Conservation (phyloP, 495 filamentous ascomycete species). For the Aspergillus nanangensis region DNA sequence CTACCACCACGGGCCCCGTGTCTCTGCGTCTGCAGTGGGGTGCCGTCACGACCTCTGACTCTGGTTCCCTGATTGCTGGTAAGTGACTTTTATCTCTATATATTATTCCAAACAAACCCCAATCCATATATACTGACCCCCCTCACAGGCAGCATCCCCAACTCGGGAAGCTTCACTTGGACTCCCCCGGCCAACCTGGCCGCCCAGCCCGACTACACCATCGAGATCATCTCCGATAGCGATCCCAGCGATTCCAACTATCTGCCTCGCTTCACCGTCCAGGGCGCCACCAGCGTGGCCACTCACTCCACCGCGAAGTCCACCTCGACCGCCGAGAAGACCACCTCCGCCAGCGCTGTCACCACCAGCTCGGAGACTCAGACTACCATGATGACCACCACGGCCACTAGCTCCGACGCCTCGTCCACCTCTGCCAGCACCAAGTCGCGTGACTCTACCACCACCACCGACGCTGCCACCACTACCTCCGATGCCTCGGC, state of each 20-base stretch:
- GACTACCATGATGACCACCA: constrained; percentile 12
- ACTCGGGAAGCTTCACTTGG: constrained; percentile 57
- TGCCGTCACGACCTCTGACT: constrained; percentile 32
- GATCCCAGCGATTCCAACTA: constrained; percentile 49
- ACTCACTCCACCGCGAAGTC: constrained; percentile 27
- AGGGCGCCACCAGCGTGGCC: constrained; percentile 40
- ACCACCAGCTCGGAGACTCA: constrained; percentile 12
- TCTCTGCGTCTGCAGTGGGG: constrained; percentile 52
- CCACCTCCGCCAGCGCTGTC: constrained; percentile 35
- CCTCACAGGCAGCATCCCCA: constrained; percentile 43
- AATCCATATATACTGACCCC: constrained; percentile 12
- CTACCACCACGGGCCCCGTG: constrained; percentile 48
- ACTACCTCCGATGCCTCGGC: constrained; percentile 26
- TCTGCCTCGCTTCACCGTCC: constrained; percentile 52
- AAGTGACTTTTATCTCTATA: constrained; percentile 20
- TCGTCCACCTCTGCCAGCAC: constrained; percentile 11
- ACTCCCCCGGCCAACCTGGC: constrained; percentile 37
- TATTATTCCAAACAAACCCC: neutral
- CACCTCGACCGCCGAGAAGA: constrained; percentile 38
- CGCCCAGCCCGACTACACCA: constrained; percentile 49
- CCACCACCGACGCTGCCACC: constrained; percentile 26
- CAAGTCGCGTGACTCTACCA: constrained; percentile 7
- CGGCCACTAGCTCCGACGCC: constrained; percentile 14
- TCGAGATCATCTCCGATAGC: constrained; percentile 51
- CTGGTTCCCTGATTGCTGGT: constrained; percentile 50